Percentiles rank a stretch among this genome's conserved stretches.
Conservation (phyloP, 1,284 basidiomycete species). For the Rhizopogon hawkerae region DNA sequence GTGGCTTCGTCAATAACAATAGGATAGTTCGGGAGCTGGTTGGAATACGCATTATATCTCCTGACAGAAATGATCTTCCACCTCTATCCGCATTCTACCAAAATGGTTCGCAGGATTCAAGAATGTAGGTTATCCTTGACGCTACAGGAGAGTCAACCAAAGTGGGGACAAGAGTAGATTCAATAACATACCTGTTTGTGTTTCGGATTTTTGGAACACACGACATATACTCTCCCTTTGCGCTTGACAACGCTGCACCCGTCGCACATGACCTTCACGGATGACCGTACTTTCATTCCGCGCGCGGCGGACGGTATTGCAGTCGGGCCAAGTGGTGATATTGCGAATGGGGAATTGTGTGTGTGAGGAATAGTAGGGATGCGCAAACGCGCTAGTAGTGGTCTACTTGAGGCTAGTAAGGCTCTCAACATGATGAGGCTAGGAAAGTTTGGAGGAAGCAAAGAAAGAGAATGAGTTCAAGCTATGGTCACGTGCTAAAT, state of each 20-base stretch:
- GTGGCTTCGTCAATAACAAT: slow-evolving; percentile 54
- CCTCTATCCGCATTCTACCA: neutral
- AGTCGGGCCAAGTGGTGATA: slow-evolving; percentile 18
- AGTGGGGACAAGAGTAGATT: slow-evolving; percentile 3
- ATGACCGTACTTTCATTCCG: slow-evolving; percentile 95
- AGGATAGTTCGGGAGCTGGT: neutral
- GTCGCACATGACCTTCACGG: slow-evolving; percentile 89
- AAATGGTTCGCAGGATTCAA: neutral
- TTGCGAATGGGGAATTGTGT: slow-evolving; percentile 19
- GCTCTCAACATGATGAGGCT: slow-evolving; percentile 50
- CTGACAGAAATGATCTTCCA: neutral
- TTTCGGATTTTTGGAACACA: slow-evolving; percentile 92
- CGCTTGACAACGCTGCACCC: slow-evolving; percentile 80
- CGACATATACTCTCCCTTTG: slow-evolving; percentile 89
- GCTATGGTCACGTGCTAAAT: slow-evolving; percentile 2
- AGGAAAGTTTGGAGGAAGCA: neutral
- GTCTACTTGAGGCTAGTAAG: slow-evolving; percentile 51
- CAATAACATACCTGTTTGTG: slow-evolving; percentile 85
- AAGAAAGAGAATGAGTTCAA: no score
- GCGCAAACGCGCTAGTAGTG: slow-evolving; percentile 47
- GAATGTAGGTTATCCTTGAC: slow-evolving; percentile 43
- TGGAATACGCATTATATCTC: neutral
- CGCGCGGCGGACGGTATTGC: slow-evolving; percentile 38
- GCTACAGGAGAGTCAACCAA: slow-evolving; percentile 32
- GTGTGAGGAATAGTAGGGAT: slow-evolving; percentile 29